These are phyloP conservation scores for Vaccinium macrocarpon DNA, from an alignment of 148 eudicot genomes.

Conservation along the genomic window DNA sequence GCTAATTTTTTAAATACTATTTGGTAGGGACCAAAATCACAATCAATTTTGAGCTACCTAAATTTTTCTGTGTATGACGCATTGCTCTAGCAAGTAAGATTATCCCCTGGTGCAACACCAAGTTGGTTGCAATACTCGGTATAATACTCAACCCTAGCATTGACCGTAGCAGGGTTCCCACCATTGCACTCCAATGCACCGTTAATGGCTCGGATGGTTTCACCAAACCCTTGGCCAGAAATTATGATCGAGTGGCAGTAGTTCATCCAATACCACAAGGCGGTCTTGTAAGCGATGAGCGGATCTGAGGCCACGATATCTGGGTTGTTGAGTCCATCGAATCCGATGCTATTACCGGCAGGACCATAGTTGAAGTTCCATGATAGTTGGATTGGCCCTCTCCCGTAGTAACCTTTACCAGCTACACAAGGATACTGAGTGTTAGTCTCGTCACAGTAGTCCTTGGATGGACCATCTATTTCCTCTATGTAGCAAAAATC, in stretches of 20 bases:
- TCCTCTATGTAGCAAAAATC: slow-evolving; percentile 58
- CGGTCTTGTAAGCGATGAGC: slow-evolving; percentile 44
- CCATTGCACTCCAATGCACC: slow-evolving; percentile 48
- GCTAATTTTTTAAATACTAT: background rate
- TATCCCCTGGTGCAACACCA: slow-evolving; percentile 43
- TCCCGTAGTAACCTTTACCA: slow-evolving; percentile 46
- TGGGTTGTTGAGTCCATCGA: slow-evolving; percentile 47
- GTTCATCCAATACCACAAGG: slow-evolving; percentile 63
- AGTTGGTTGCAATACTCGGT: slow-evolving; percentile 43
- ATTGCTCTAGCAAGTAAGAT: slow-evolving; percentile 24
- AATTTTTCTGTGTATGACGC: background rate
- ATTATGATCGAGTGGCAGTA: slow-evolving; percentile 32
- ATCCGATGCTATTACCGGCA: slow-evolving; percentile 32
- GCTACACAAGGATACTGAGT: slow-evolving; percentile 42
- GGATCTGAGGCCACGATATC: slow-evolving; percentile 45
- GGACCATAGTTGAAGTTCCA: slow-evolving; percentile 61
- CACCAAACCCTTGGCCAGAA: slow-evolving; percentile 58
- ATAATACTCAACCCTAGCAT: slow-evolving; percentile 38
- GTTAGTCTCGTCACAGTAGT: slow-evolving; percentile 30
- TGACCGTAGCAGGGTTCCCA: slow-evolving; percentile 15
- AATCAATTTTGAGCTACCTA: background rate
- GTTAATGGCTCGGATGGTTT: slow-evolving; percentile 53
- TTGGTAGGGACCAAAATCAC: background rate
- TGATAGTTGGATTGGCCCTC: slow-evolving; percentile 64
- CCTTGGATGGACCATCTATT: slow-evolving; percentile 21